Percentiles rank a stretch among this genome's conserved stretches.
phyloP scores from a whole-genome alignment of 2,329 filamentous ascomycete species.

The Raffaelea arxii region DNA sequence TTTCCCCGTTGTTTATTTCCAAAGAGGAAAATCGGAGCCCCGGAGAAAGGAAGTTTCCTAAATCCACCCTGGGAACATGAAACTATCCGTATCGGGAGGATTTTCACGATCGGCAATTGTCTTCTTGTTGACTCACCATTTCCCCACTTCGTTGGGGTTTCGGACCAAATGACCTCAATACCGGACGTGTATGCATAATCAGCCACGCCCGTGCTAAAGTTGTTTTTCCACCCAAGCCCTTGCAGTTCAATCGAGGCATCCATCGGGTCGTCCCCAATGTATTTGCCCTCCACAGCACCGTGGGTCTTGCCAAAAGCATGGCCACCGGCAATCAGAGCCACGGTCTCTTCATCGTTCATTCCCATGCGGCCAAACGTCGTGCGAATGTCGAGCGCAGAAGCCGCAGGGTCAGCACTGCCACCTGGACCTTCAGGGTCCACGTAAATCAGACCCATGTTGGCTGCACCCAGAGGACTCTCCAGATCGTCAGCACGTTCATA shows the following conservation, averaged over 20 bases:
- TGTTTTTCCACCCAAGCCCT: constrained; percentile 64
- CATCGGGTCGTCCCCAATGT: constrained; percentile 60
- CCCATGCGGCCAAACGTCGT: constrained; percentile 68
- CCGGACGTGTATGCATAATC: constrained; percentile 64
- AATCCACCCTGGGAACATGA: no score
- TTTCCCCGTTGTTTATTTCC: no score
- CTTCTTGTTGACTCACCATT: constrained; percentile 33
- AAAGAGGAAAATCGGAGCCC: no score
- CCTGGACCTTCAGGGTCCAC: constrained; percentile 73
- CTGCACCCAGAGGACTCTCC: constrained; percentile 56
- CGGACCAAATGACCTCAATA: constrained; percentile 70
- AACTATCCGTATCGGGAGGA: no score
- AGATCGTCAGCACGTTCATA: constrained; percentile 46
- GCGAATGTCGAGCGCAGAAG: constrained; percentile 63
- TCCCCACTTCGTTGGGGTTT: constrained; percentile 68
- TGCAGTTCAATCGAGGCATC: constrained; percentile 55
- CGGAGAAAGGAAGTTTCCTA: no score
- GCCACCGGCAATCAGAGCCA: constrained; percentile 66
- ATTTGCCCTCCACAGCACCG: constrained; percentile 55
- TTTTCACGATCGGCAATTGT: no score
- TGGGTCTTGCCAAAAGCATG: constrained; percentile 75
- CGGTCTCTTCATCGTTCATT: constrained; percentile 75
- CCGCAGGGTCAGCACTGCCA: constrained; percentile 57
- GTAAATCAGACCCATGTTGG: constrained; percentile 70
- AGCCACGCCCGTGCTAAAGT: constrained; percentile 55